A percentile compares a stretch with the other conserved stretches of the same genome.
These are phyloP conservation scores for Agrocybe chaxingu DNA, from an alignment of 768 basidiomycete genomes.

Conservation along the genomic window DNA sequence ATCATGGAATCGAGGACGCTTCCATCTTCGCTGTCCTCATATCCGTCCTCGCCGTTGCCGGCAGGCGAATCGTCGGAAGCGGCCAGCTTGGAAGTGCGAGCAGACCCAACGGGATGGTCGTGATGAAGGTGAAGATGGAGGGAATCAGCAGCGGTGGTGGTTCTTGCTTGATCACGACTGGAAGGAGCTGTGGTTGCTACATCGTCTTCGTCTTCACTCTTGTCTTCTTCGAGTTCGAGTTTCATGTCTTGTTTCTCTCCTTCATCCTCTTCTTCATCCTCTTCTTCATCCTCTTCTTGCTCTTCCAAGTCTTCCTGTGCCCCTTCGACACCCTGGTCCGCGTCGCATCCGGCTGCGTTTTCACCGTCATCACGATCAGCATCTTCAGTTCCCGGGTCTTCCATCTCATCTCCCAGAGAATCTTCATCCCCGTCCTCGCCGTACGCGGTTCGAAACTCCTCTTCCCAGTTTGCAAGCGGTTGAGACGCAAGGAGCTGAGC, in stretches of 20 bases:
- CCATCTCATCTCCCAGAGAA: conserved; percentile 4
- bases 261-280: conserved; percentile 10
- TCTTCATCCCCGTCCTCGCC: conserved; percentile 7
- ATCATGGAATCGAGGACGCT: no score
- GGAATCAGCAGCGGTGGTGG: no score
- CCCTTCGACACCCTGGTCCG: conserved; percentile 9
- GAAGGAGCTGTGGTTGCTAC: conserved; percentile 1
- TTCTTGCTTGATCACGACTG: not conserved
- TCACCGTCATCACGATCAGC: conserved; percentile 12
- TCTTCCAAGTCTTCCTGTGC: conserved; percentile 2
- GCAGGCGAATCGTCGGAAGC: not conserved
- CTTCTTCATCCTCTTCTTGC: conserved; percentile 7
- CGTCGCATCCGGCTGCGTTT: conserved; percentile 10
- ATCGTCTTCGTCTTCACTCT: not conserved
- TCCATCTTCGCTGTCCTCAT: not conserved
- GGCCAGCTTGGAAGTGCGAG: no score
- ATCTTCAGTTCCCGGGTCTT: not conserved
- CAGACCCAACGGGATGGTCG: no score
- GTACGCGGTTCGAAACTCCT: conserved; percentile 20
- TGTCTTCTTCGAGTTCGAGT: not conserved
- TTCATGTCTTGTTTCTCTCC: conserved; percentile 2
- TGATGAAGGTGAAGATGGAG: no score
- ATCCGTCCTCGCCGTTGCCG: not conserved
- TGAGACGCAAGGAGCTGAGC: conserved; percentile 35
- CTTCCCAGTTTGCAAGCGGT: conserved; percentile 47